Base-by-base conservation (phyloP, 2,329 filamentous ascomycete genomes). In the Sordariomycetes sp. region DNA sequence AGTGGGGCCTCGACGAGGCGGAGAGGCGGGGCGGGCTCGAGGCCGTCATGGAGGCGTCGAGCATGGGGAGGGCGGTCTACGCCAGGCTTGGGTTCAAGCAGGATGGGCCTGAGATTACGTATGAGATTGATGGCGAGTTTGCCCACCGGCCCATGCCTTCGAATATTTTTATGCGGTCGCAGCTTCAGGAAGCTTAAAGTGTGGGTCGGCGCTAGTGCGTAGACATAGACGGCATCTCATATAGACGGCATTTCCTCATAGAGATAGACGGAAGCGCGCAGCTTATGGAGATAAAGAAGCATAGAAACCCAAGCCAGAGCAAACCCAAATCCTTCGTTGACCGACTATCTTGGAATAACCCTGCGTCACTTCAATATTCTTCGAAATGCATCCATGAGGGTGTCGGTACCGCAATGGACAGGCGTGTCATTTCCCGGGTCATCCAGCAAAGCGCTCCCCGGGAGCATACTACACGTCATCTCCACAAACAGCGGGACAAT, bases 11-110 rank as follows among this genome's bases (percentile, higher is more conserved):
- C 10, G 70, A 68, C 5, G 74, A 72, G 67, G 73, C 71, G 4
- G 59, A 65, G 59, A 63, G 68, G 28, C 62, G 74, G 3, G 72
- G 72, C 0, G 69, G 69, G 1, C 59, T 75, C 12, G 75, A 79
- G 61, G 65, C 67, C 6, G 67, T 71, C 10, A 73, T 70, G 0
- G 77, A 79, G 63, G 76, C 69, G 2, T 78, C 76, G 20, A 62
- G 62, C 15, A 75, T 79, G 76, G 77, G 77, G 2, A 66, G 76
- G 10, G 62, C 65, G 28, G 74, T 73, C 0, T 80, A 80, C 55
- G 50, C 59, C n/a, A 70, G 73, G 59, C 55, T 77, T 42, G 77
- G 75, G 0, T 80, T 79, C 58, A 62, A 64, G 32, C 67, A 69
- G 3, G 70, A 73, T 45, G 71, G 68, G 2, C 60, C 56, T 0